Base-by-base conservation (phyloP, 1,284 basidiomycete genomes). In the Cutaneotrichosporon spelunceum region DNA sequence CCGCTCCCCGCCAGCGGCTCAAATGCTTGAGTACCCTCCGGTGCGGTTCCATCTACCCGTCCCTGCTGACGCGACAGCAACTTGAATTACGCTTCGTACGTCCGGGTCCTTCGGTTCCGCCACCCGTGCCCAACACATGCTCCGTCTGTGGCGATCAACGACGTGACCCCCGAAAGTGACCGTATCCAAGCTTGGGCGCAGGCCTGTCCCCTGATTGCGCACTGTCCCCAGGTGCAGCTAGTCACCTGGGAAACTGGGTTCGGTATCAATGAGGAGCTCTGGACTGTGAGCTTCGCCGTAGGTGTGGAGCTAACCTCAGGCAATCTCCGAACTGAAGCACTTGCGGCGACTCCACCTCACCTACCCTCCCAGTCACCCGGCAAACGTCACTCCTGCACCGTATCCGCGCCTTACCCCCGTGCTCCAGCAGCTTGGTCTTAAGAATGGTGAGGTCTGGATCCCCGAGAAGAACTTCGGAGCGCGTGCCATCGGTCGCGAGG, bases 181-280 rank as follows among this genome's bases (percentile, higher is more conserved):
- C 61, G 64, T 11, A 21, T 44, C 14, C 61, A 66, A 45, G 57
- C 61, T 6, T 63, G 61, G 61, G 56, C 57, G 11, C 52, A 63
- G 26, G 64, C 64, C 3, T 30, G 53, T 6, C 33, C 16, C 52
- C 49, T 66, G 29, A 34, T 66, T n/a, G 50, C 50, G 9, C 53
- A 53, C 49, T 49, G 62, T 14, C 36, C 64, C 4, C 44, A 23
- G 9, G 7, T 64, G 4, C 53, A 64, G 44, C 56, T 56, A 39
- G 52, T 66, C 19, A 56, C 55, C 14, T 66, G 65, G 65, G 52
- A 64, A 49, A 64, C 60, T 2, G 63, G 62, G 5, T 62, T 66
- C n/a, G 65, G 65, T 13, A 49, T 66, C 19, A 61, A 56, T 11
- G 56, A 36, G 16, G 14, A 29, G 3, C 27, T 66, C 29, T 66